These are phyloP conservation scores for Stagonosporopsis vannaccii DNA, from an alignment of 2,329 filamentous ascomycete genomes.

Conservation along the genomic window DNA sequence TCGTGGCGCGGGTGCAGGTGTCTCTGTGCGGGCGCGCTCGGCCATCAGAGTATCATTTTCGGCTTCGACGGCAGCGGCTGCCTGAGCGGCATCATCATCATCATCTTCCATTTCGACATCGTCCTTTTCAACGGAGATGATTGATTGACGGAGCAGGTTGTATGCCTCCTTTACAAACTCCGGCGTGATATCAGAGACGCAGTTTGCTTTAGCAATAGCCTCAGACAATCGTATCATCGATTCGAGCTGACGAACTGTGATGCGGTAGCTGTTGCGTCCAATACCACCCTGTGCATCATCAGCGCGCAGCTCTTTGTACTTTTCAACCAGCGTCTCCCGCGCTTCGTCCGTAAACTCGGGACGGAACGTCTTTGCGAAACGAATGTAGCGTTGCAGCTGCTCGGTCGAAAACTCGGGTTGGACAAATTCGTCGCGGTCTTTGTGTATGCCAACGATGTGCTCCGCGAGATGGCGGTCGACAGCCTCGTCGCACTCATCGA, in stretches of 20 bases:
- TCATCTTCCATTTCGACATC: constrained; percentile 92
- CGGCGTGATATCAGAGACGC: constrained; percentile 85
- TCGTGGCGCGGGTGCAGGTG: constrained; percentile 49
- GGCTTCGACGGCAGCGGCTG: constrained; percentile 57
- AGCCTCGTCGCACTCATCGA: constrained; percentile 94
- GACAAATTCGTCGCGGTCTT: constrained; percentile 88
- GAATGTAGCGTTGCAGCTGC: constrained; percentile 95
- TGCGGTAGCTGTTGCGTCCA: constrained; percentile 94
- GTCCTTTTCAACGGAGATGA: constrained; percentile 97
- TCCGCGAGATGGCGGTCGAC: constrained; percentile 90
- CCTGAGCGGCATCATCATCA: constrained; percentile 67
- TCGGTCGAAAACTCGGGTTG: constrained; percentile 95
- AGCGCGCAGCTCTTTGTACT: constrained; percentile 92
- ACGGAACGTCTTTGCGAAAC: constrained; percentile 92
- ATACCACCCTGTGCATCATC: constrained; percentile 95
- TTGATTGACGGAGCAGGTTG: constrained; percentile 88
- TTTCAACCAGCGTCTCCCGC: constrained; percentile 82
- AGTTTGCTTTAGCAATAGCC: constrained; percentile 98
- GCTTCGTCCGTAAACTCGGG: constrained; percentile 91
- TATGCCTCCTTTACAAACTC: constrained; percentile 91
- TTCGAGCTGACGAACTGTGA: constrained; percentile 95
- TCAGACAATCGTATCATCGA: constrained; percentile 94
- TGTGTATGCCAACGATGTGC: constrained; percentile 94
- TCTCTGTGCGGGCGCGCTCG: constrained; percentile 40
- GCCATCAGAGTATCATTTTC: constrained; percentile 51